Conservation (phyloP, 2,329 filamentous ascomycete genomes). For the Cladophialophora immunda region DNA sequence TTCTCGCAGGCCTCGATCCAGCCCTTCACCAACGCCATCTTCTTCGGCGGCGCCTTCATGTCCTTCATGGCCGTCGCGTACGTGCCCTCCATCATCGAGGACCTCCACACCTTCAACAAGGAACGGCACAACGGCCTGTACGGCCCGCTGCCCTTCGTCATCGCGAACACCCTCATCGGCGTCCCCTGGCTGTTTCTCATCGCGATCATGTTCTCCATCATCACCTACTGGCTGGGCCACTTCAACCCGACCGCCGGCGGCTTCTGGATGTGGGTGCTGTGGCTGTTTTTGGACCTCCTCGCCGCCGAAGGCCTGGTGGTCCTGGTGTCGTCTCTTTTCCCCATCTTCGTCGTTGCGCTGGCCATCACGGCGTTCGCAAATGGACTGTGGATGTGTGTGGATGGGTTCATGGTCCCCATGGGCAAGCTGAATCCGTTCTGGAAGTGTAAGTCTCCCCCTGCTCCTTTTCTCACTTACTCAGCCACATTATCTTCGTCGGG, state of each 20-base stretch:
- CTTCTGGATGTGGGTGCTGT: conserved; percentile 82
- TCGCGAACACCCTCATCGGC: conserved; percentile 84
- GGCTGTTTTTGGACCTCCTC: conserved; percentile 84
- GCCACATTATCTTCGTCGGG: too few relatives aligned
- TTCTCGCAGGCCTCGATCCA: conserved; percentile 77
- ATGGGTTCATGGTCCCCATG: conserved; percentile 80
- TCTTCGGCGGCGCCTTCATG: conserved; percentile 79
- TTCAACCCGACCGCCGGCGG: conserved; percentile 71
- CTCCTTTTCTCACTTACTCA: neutral
- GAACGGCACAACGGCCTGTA: conserved; percentile 85
- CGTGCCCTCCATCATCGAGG: conserved; percentile 83
- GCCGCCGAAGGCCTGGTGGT: conserved; percentile 86
- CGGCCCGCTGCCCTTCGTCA: conserved; percentile 74
- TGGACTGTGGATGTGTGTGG: conserved; percentile 87
- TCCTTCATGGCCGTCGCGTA: conserved; percentile 86
- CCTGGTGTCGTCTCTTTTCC: conserved; percentile 74
- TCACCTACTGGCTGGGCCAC: conserved; percentile 82
- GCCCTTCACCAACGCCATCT: conserved; percentile 82
- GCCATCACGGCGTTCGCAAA: conserved; percentile 86
- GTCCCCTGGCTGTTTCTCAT: conserved; percentile 84
- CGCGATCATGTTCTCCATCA: conserved; percentile 74
- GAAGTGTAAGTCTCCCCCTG: conserved; percentile 52
- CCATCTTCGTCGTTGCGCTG: conserved; percentile 80
- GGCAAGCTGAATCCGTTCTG: conserved; percentile 81
- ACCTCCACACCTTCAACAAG: conserved; percentile 75